Base-by-base conservation (phyloP, 495 filamentous ascomycete species). In the Neurospora sp. region DNA sequence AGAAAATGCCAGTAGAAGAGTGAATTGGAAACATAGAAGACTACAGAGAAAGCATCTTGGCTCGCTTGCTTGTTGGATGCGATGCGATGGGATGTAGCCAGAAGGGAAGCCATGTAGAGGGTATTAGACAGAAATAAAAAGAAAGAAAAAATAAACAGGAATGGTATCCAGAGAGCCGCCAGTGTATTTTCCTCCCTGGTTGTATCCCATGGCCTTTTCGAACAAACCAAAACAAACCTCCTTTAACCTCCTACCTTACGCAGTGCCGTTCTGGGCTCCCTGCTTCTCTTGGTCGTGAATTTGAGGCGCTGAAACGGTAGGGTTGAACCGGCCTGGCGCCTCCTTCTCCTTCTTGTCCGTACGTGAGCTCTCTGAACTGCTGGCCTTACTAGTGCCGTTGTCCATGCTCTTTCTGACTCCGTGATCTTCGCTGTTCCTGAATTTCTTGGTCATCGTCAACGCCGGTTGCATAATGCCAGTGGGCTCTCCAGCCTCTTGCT, bases 401-500 rank as follows among this genome's bases (percentile, higher is more conserved):
- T 66, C 28, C 5, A 66, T 66, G 54, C 54, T 66, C 54, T 34
- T 66, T 19, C 28, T 66, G 28, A 28, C 54, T 36, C 54, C 28
- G 28, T 66, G 28, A 66, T 62, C 54, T 66, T 66, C 28, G 28
- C 54, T 66, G 2, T 66, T 66, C 7, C 54, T 66, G 54, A 66
- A 19, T 4, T 66, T 66, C 1, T 66, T 66, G 11, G 54, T 66
- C 54, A 66, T 34, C 31, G 13, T 13, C 54, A 66, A 66, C 7
- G 28, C 54, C 1, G 54, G 54, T 36, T 66, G 54, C 54, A 66
- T 34, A 8, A 66, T 34, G 1, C 54, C 54, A 17, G 6, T 17
- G 6, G 54, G 24, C 28, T 66, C 54, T 17, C 54, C 54, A 36
- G 54, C 71, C 13, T 78, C 70, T 40, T 73, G 70, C 45, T 76